A percentile compares a stretch with the other conserved stretches of the same genome.
phyloP scores from a whole-genome alignment of 257 asterid species.

The Ballota nigra region DNA sequence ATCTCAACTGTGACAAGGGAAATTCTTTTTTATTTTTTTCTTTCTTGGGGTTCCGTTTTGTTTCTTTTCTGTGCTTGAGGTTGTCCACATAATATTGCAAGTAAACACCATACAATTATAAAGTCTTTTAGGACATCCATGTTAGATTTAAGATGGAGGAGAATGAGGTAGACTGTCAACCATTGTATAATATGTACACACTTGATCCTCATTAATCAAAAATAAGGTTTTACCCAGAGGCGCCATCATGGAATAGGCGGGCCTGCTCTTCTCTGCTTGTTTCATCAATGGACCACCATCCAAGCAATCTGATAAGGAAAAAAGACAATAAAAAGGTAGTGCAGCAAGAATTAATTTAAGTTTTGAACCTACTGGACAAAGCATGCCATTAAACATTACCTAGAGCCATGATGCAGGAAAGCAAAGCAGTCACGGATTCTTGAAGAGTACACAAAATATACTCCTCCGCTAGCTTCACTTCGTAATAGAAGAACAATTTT shows the following conservation, averaged over 20 bases:
- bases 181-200: conserved; percentile 1
- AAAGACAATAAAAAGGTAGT: conserved; percentile 4
- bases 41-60: not conserved
- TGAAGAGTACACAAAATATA: conserved; percentile 61
- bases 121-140: not conserved
- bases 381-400: conserved; percentile 43
- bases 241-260: conserved; percentile 63
- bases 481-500: conserved; percentile 58
- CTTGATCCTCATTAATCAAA: not conserved
- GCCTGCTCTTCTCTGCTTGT: conserved; percentile 95
- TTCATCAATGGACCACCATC: conserved; percentile 99
- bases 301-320: conserved; percentile 66
- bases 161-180: not conserved
- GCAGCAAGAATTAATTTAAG: not conserved
- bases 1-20: not conserved
- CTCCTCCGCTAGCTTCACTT: conserved; percentile 64
- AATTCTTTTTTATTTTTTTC: not conserved
- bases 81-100: not conserved
- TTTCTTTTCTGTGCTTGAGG: too few species aligned
- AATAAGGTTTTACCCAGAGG: conserved; percentile 60
- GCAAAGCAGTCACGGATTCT: conserved; percentile 69
- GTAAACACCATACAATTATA: not conserved
- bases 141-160: conserved; percentile 1
- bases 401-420: conserved; percentile 89
- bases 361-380: conserved; percentile 4